Conservation (phyloP, 495 filamentous ascomycete species). For the Penicillium chermesinum region DNA sequence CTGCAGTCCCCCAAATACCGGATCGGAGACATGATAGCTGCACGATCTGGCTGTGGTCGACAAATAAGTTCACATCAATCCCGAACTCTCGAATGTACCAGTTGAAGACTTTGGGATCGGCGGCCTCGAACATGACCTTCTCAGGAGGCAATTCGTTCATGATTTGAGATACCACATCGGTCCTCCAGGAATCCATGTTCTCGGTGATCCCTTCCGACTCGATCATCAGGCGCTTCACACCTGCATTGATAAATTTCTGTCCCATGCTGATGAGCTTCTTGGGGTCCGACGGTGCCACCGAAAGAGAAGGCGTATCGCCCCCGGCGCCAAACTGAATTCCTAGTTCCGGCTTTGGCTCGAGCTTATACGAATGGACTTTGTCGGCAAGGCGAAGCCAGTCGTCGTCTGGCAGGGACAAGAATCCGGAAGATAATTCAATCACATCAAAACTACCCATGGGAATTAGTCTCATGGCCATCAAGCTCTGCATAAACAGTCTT, state of each 20-base stretch:
- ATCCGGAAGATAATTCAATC: constrained; percentile 50
- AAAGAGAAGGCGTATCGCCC: constrained; percentile 48
- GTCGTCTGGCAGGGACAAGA: constrained; percentile 49
- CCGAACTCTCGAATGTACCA: constrained; percentile 59
- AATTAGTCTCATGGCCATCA: too few species aligned
- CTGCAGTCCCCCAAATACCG: constrained; percentile 54
- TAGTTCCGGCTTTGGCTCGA: constrained; percentile 55
- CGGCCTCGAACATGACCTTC: constrained; percentile 59
- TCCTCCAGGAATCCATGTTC: constrained; percentile 53
- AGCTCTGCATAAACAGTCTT: constrained; percentile 10
- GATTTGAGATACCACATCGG: constrained; percentile 52
- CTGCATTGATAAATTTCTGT: constrained; percentile 47
- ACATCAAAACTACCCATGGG: constrained; percentile 44
- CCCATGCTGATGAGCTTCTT: constrained; percentile 46
- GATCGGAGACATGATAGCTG: constrained; percentile 49
- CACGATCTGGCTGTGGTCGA: constrained; percentile 58
- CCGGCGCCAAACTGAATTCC: constrained; percentile 59
- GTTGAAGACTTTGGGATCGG: constrained; percentile 53
- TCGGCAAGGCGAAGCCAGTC: constrained; percentile 55
- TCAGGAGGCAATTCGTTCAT: constrained; percentile 50
- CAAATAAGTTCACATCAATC: constrained; percentile 55
- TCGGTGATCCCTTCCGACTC: constrained; percentile 60
- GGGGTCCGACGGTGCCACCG: constrained; percentile 49
- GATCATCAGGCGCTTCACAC: constrained; percentile 57
- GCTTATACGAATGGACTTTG: constrained; percentile 45